Evolutionary conservation across 805 yeast genomes (phyloP), one percentile per base, ranked within the genome.

Genomic region (Monosporozyma servazzii): DNA sequence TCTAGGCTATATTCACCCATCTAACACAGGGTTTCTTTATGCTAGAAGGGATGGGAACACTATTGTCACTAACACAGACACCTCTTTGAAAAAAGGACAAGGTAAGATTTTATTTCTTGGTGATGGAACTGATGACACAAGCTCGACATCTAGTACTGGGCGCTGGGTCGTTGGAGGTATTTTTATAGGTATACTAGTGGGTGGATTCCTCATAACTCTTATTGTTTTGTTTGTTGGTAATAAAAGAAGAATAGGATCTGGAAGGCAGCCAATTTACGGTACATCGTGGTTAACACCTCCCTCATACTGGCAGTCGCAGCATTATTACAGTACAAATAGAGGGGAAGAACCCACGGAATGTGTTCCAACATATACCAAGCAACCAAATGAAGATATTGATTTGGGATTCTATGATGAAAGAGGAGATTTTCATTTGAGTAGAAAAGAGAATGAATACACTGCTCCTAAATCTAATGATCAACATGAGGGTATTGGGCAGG

Each of bases 381-480:
- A 71, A 20, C 79, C 86, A 0, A 81, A 81, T 54, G 85, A 81
- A 23, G 71, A 76, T 43, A 8, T n/a, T 7, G 96, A 88, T 62
- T 78, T 84, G 63, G 96, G 93, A 0, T 82, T 76, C 64, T 86
- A 84, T 59, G 91, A 86, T 63, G 69, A 67, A 37, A 63, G 73
- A 30, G 96, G 88, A 37, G 70, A 61, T 47, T 76, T 75, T 54
- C 74, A 70, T 53, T 54, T 65, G 6, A 69, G 65, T 50, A 58
- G 62, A 33, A 66, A 67, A 52, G 60, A 41, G 8, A 43, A 43
- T 21, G 50, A 48, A 13, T 48, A 48, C n/a, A 17, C 39, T 15
- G 29, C 37, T 3, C 45, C 46, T 7, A 41, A 41, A 41, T 21
- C 44, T 21, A 17, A 21, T 5, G 11, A 41, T 21, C 29, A 21